These are phyloP conservation scores for Vitis amurensis DNA, from an alignment of 164 flowering plant species.

Conservation along the genomic window DNA sequence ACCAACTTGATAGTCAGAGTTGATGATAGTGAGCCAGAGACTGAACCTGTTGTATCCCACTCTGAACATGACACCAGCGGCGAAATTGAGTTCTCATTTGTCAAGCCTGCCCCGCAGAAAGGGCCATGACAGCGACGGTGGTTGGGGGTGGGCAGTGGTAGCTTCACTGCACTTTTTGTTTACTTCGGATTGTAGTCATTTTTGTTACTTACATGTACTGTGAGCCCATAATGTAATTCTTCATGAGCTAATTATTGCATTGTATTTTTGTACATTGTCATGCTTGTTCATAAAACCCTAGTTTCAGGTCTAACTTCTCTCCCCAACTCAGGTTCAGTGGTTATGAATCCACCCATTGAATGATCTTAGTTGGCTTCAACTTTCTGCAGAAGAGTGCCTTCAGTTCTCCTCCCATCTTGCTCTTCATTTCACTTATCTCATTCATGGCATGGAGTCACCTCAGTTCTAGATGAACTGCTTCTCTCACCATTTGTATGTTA, in stretches of 20 bases:
- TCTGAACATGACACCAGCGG: constrained; percentile 18
- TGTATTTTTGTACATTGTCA: constrained; percentile 1
- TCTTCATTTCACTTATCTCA: too few species aligned
- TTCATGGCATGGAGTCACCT: too few species aligned
- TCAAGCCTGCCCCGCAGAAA: constrained; percentile 30
- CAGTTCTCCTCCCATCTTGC: too few species aligned
- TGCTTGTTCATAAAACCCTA: not conserved
- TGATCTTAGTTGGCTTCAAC: too few species aligned
- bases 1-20: constrained; percentile 23
- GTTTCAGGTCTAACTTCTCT: not conserved
- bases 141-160: not conserved
- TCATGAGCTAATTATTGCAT: not conserved
- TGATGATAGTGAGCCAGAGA: constrained; percentile 19
- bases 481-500: too few species aligned
- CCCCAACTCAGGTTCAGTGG: too few species aligned
- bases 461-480: too few species aligned
- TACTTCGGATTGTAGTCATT: not conserved
- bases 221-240: too few species aligned
- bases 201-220: not conserved
- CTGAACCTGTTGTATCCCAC: constrained; percentile 16
- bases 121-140: constrained; percentile 3
- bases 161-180: not conserved
- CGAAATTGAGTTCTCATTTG: constrained; percentile 49
- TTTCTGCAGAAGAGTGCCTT: too few species aligned
- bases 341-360: too few species aligned